Percentiles rank a stretch among this genome's conserved stretches.
These are phyloP conservation scores for Penicillium sp. DNA, from an alignment of 2,329 filamentous ascomycete species.

Conservation along the genomic window DNA sequence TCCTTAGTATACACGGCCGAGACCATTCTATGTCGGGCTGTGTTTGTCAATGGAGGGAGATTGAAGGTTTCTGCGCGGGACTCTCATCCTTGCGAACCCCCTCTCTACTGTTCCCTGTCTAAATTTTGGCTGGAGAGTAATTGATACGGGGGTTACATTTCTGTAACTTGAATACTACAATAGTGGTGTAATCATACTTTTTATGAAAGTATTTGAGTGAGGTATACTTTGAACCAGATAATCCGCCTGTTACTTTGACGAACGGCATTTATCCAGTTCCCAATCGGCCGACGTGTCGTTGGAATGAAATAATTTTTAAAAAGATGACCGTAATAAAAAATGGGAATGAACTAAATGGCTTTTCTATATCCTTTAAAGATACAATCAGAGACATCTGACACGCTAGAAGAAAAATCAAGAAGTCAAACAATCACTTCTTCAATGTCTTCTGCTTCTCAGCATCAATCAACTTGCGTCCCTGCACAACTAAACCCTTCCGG, in stretches of 20 bases:
- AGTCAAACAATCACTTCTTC: constrained; percentile 54
- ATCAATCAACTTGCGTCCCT: constrained; percentile 74
- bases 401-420: neutral
- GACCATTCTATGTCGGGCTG: constrained; percentile 47
- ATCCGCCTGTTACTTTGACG: no score
- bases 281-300: no score
- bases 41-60: constrained; percentile 51
- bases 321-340: no score
- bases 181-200: no score
- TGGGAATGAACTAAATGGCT: no score
- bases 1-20: constrained; percentile 50
- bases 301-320: no score
- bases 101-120: constrained; percentile 26
- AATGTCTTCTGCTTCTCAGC: constrained; percentile 89
- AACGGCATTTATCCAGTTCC: no score
- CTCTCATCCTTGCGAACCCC: constrained; percentile 35
- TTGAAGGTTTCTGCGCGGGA: constrained; percentile 33
- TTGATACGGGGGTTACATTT: constrained; percentile 31
- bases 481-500: constrained; percentile 86
- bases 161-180: no score
- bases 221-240: no score
- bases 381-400: neutral
- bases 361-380: constrained; percentile 4
- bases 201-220: no score
- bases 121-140: constrained; percentile 16